These are phyloP conservation scores for Ustulina deusta DNA, from an alignment of 2,329 filamentous ascomycete species.

Conservation along the genomic window DNA sequence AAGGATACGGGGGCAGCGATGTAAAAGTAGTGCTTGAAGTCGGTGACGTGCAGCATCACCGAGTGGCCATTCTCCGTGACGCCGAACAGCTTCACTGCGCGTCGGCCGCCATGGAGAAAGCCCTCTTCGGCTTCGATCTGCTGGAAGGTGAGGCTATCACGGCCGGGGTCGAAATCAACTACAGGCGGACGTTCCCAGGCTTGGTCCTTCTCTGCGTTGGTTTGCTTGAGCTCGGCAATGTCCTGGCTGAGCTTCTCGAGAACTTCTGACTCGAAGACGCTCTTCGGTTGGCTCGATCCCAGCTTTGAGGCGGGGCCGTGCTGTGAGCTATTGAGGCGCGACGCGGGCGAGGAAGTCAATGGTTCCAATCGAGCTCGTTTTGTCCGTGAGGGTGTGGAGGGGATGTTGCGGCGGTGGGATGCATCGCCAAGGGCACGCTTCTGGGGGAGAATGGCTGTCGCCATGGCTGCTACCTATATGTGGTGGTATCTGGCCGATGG, in stretches of 20 bases:
- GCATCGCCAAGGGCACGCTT: slow-evolving; percentile 80
- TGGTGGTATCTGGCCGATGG: not conserved
- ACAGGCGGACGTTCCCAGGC: slow-evolving; percentile 79
- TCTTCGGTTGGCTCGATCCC: slow-evolving; percentile 84
- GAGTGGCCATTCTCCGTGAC: slow-evolving; percentile 88
- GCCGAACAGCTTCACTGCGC: slow-evolving; percentile 91
- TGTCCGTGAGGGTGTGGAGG: slow-evolving; percentile 66
- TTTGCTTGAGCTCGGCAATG: slow-evolving; percentile 84
- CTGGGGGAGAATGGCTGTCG: slow-evolving; percentile 68
- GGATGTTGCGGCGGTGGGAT: slow-evolving; percentile 72
- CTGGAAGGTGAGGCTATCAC: slow-evolving; percentile 86
- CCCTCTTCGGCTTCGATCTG: slow-evolving; percentile 97
- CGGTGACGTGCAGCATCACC: slow-evolving; percentile 92
- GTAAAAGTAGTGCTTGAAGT: slow-evolving; percentile 97
- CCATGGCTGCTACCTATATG: slow-evolving; percentile 54
- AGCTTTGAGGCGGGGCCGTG: slow-evolving; percentile 71
- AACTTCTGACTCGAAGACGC: slow-evolving; percentile 91
- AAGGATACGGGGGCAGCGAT: slow-evolving; percentile 89
- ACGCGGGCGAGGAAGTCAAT: slow-evolving; percentile 65
- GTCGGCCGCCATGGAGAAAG: slow-evolving; percentile 77
- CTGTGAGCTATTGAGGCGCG: slow-evolving; percentile 72
- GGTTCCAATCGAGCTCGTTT: slow-evolving; percentile 89
- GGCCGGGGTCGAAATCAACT: slow-evolving; percentile 65
- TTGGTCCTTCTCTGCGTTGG: slow-evolving; percentile 92
- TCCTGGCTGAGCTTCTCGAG: slow-evolving; percentile 97